Evolutionary conservation across 371 early-diverging fungal species (phyloP), one percentile per base, ranked within the genome.

Genomic region (Rhizopus delemar): DNA sequence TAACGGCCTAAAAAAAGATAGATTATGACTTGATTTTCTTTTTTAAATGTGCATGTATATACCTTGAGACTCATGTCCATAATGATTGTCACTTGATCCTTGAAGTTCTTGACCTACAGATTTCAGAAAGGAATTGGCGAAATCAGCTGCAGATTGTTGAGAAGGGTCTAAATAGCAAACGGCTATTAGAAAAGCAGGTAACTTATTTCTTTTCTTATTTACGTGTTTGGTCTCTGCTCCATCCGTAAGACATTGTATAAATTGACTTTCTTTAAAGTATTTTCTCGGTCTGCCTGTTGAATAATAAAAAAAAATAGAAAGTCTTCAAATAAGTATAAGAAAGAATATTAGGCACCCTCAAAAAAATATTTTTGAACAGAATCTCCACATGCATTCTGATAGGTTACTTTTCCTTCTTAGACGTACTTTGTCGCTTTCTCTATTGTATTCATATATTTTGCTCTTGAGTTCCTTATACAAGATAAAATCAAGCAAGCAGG

Each of bases 61-160:
- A 65, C 72, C 60, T 53, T 61, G 56, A 4, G 58, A 39, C 15
- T 68, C 72, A 43, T 59, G 63, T 28, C 53, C 59, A 46, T 68
- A 64, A 54, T 59, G 63, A 11, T 41, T 53, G 8, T 69, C 71
- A 39, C 43, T 49, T 2, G 66, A 50, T 33, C 60, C 64, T 46
- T 67, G 68, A 48, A 78, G 53, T 45, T 78, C 73, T 53, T 76
- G 74, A 7, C 73, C 73, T n/a, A 79, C 65, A 46, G 80, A 79
- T 63, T 63, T 70, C 35, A 80, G 55, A 59, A 80, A 80, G 8
- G 77, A 75, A 51, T 60, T 77, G 29, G 80, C 77, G 41, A 73
- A 65, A 57, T 77, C 75, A 31, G 76, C 73, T 53, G 72, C 74
- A 46, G 65, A 65, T 56, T 55, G 65, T 45, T 59, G 65, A 50